Conservation (phyloP, 2,329 filamentous ascomycete species). For the Epichloe gansuensis region DNA sequence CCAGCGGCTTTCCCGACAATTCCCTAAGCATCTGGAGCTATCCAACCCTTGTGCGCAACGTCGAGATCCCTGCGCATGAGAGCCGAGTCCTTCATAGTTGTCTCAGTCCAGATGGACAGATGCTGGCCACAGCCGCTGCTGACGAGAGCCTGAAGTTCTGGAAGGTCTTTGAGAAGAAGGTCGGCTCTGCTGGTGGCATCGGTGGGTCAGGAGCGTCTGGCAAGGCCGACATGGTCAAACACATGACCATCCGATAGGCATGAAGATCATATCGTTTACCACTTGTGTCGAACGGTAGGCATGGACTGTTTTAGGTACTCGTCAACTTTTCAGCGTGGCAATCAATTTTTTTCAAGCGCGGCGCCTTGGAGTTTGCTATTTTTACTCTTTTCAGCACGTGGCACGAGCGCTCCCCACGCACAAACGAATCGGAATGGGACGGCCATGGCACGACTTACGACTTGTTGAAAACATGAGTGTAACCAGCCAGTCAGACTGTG, state of each 20-base stretch:
- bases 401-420: slow-evolving; percentile 35
- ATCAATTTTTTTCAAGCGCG: slow-evolving; percentile 31
- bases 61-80: slow-evolving; percentile 96
- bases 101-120: slow-evolving; percentile 93
- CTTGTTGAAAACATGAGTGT: slow-evolving; percentile 4
- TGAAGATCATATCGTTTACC: slow-evolving; percentile 8
- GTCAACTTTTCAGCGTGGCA: slow-evolving; percentile 19
- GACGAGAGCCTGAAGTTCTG: slow-evolving; percentile 99
- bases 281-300: slow-evolving; percentile 31
- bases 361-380: slow-evolving; percentile 33
- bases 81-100: slow-evolving; percentile 93
- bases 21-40: slow-evolving; percentile 99
- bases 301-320: slow-evolving; percentile 31
- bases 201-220: slow-evolving; percentile 55
- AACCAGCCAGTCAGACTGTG: neutral
- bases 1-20: slow-evolving; percentile 98
- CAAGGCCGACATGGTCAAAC: slow-evolving; percentile 82
- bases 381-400: slow-evolving; percentile 31
- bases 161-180: slow-evolving; percentile 99
- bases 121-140: slow-evolving; percentile 89
- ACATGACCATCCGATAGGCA: slow-evolving; percentile 79
- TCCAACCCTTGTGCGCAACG: slow-evolving; percentile 88
- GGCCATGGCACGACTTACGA: slow-evolving; percentile 15
- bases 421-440: slow-evolving; percentile 22
- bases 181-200: slow-evolving; percentile 55